Evolutionary conservation across 495 filamentous ascomycete genomes (phyloP).

Genomic region (Penicillium canariense): DNA sequence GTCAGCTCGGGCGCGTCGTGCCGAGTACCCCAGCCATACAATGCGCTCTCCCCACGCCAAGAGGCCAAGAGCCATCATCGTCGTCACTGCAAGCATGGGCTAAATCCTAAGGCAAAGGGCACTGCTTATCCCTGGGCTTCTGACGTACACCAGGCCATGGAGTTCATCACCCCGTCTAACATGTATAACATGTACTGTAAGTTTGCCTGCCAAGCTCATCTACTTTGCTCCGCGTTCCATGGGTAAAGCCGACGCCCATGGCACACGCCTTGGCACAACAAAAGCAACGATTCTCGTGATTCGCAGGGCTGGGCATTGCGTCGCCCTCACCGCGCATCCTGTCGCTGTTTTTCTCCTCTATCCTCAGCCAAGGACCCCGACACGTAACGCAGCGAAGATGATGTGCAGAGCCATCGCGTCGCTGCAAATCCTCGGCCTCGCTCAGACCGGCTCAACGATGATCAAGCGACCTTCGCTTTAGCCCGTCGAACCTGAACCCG

Average conservation of each 20-base stretch:
- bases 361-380: conserved; percentile 5
- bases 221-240: background rate
- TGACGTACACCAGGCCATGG: conserved; percentile 3
- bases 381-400: conserved; percentile 7
- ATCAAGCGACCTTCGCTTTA: background rate
- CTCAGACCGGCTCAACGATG: background rate
- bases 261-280: background rate
- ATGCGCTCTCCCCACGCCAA: conserved; percentile 20
- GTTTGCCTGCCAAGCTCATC: conserved; percentile 1
- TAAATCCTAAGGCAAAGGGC: conserved; percentile 10
- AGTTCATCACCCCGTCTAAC: background rate
- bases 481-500: background rate
- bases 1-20: conserved; percentile 7
- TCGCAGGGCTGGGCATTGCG: conserved; percentile 1
- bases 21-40: conserved; percentile 14
- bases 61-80: conserved; percentile 18
- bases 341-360: background rate
- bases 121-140: conserved; percentile 11
- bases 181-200: no score
- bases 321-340: background rate
- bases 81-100: conserved; percentile 7
- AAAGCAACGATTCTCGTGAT: background rate
- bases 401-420: background rate
- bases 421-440: background rate
- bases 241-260: background rate